phyloP scores from a whole-genome alignment of 371 early-diverging fungal genomes.

The Rhizopus arrhizus region DNA sequence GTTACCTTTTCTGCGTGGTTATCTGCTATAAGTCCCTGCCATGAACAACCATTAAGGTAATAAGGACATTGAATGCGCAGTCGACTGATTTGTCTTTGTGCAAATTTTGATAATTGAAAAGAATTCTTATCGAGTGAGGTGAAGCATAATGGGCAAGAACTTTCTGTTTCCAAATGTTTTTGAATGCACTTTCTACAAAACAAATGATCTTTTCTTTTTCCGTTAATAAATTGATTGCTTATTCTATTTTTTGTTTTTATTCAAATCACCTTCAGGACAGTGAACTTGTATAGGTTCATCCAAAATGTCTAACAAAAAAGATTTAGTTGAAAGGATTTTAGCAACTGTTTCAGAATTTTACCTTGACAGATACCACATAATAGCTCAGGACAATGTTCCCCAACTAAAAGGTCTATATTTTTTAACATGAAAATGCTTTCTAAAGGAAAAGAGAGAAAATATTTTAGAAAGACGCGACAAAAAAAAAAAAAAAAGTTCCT shows the following conservation, averaged over 20 bases:
- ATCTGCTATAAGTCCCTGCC: slow-evolving; percentile 47
- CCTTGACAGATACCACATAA: slow-evolving; percentile 53
- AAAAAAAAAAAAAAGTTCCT: slow-evolving; percentile 7
- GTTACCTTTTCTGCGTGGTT: slow-evolving; percentile 40
- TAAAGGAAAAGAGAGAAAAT: background rate
- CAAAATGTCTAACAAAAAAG: slow-evolving; percentile 35
- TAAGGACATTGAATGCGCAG: slow-evolving; percentile 42
- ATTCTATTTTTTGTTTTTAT: background rate
- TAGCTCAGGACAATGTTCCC: slow-evolving; percentile 47
- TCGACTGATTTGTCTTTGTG: slow-evolving; percentile 46
- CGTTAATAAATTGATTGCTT: background rate
- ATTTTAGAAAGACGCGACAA: slow-evolving; percentile 4
- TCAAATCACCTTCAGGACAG: slow-evolving; percentile 51
- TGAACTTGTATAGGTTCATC: slow-evolving; percentile 57
- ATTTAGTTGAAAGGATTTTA: background rate
- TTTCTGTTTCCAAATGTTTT: slow-evolving; percentile 34
- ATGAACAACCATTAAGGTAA: slow-evolving; percentile 42
- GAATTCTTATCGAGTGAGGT: slow-evolving; percentile 28
- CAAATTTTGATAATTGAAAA: slow-evolving; percentile 53
- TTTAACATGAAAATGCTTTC: slow-evolving; percentile 11
- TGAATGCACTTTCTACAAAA: slow-evolving; percentile 49
- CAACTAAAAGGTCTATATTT: slow-evolving; percentile 40
- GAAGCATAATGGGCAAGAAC: slow-evolving; percentile 32
- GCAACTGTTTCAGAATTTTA: slow-evolving; percentile 11
- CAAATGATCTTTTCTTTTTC: slow-evolving; percentile 43